Base-by-base conservation (phyloP, 805 yeast species). In the Lachancea sp. region DNA sequence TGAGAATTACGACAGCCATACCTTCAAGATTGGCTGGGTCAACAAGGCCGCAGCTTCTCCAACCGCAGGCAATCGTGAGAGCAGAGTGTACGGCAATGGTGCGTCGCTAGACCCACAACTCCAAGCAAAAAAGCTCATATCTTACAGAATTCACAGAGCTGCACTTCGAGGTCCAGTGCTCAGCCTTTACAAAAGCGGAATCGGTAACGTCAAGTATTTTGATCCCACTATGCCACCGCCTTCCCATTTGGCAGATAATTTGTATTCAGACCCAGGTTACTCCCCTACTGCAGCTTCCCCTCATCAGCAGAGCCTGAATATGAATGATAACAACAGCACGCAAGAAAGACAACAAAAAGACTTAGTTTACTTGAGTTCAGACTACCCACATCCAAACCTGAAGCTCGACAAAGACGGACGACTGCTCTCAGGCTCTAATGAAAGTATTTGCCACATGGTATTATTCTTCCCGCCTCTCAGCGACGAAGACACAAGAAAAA, bases 371-470 rank as follows among this genome's bases (percentile, higher is more conserved):
- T 38, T 63, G 11, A 73, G 75, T 7, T 69, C 70, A 22, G 59
- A 57, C 2, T 76, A 70, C 48, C 84, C 85, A 9, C 90, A 82
- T 55, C 88, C 88, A 5, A 79, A 75, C 38, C 58, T 82, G 25
- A 69, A 65, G 29, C 49, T 77, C 46, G 86, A 82, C 55, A 59
- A 62, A 15, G 59, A 66, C 3, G 72, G 75, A 17, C 73, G 74
- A 16, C 66, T 74, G 17, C 51, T 71, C 7, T 71, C 75, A 18
- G 86, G 86, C 16, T 60, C 86, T 0, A 57, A 77, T 10, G 96
- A 89, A 60, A 76, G 89, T 38, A 70, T 89, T 31, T 78, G 90
- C 45, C 97, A 90, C 64, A 75, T 85, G 2, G 68, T 86, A 20
- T 60, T 88, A 13, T 81, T 81, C 60, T 73, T 73, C 47, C 72